These are phyloP conservation scores for Nannochloropsis granulata DNA, from an alignment of 108 stramenopile species.

Conservation along the genomic window DNA sequence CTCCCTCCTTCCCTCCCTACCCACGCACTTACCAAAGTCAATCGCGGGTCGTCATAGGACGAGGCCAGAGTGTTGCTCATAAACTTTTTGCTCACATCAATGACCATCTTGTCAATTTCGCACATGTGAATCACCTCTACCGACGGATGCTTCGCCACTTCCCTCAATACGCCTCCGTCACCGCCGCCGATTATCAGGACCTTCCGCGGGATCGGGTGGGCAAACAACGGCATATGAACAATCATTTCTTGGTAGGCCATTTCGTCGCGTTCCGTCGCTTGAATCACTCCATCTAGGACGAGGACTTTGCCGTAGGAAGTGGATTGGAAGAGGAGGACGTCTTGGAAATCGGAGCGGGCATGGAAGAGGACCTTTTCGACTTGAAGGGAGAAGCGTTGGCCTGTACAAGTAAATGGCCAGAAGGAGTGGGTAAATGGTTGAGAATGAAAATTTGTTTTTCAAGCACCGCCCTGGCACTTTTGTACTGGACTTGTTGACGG, in stretches of 20 bases:
- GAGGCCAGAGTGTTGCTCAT: constrained; percentile 55
- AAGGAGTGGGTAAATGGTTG: neutral
- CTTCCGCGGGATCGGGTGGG: constrained; percentile 49
- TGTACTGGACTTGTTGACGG: neutral
- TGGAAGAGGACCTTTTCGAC: constrained; percentile 39
- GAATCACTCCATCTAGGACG: constrained; percentile 93
- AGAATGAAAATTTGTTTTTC: neutral
- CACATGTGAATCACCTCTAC: constrained; percentile 83
- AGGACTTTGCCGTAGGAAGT: constrained; percentile 77
- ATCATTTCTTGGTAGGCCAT: constrained; percentile 95
- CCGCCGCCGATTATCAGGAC: constrained; percentile 95
- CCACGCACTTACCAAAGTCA: constrained; percentile 13
- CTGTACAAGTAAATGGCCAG: neutral
- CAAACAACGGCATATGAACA: constrained; percentile 78
- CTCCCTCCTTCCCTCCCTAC: neutral
- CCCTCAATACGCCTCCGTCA: constrained; percentile 89
- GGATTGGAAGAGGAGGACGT: constrained; percentile 86
- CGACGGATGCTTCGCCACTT: constrained; percentile 62
- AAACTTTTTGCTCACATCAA: constrained; percentile 59
- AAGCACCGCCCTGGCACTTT: neutral
- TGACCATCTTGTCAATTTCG: constrained; percentile 60
- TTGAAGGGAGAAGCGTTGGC: constrained; percentile 37
- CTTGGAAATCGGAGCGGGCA: constrained; percentile 65
- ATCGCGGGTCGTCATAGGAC: constrained; percentile 64
- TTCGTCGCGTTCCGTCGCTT: constrained; percentile 77